A percentile compares a stretch with the other conserved stretches of the same genome.
These are phyloP conservation scores for Metarhizium sp. DNA, from an alignment of 2,329 filamentous ascomycete species.

Conservation along the genomic window DNA sequence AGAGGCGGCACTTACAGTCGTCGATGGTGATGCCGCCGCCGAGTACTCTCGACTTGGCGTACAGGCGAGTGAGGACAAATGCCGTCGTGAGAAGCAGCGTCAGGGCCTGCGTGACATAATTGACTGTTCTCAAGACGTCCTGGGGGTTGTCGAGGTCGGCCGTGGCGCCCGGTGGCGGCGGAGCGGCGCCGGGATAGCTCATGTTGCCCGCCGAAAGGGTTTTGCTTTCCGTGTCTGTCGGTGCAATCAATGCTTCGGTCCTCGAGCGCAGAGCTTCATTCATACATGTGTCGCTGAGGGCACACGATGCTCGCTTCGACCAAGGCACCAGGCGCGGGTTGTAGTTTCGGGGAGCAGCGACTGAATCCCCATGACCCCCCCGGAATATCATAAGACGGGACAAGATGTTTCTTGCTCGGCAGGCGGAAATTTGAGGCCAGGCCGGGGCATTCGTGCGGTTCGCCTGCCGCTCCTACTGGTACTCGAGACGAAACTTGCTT, in stretches of 20 bases:
- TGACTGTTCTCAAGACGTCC: slow-evolving; percentile 17
- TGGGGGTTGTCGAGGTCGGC: slow-evolving; percentile 16
- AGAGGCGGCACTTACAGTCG: slow-evolving; percentile 15
- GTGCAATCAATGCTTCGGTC: background rate
- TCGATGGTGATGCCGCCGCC: slow-evolving; percentile 12
- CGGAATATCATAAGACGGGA: too few species aligned
- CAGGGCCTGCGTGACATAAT: slow-evolving; percentile 18
- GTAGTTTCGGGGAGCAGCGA: too few species aligned
- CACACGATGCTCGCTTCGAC: too few species aligned
- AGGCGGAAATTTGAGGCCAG: too few species aligned
- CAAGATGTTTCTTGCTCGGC: too few species aligned
- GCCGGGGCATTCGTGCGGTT: too few species aligned
- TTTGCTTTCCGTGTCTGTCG: background rate
- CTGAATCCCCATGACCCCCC: too few species aligned
- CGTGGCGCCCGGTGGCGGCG: slow-evolving; percentile 16
- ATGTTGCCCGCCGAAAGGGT: background rate
- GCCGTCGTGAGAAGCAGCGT: slow-evolving; percentile 16
- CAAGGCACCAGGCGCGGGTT: too few species aligned
- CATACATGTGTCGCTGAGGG: too few species aligned
- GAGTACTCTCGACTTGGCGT: slow-evolving; percentile 14
- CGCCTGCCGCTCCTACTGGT: too few species aligned
- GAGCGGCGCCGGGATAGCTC: slow-evolving; percentile 12
- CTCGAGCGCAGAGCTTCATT: background rate
- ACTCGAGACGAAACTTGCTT: too few species aligned
- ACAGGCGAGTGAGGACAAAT: slow-evolving; percentile 16